Evolutionary conservation across 2,329 filamentous ascomycete species (phyloP).

Genomic region (Didymella glomerata): DNA sequence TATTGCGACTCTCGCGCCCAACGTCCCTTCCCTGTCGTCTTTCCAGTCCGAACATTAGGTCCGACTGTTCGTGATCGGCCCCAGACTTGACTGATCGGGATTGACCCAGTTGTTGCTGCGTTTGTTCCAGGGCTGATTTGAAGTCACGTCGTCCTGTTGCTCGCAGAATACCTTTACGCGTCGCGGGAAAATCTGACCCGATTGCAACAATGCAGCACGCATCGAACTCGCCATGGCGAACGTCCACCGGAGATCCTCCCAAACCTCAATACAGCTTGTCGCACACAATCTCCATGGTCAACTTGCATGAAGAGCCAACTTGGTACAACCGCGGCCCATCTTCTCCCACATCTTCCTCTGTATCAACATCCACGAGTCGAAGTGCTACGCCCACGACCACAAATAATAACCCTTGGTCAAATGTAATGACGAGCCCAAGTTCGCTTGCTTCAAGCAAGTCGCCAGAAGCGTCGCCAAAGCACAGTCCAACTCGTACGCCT

Average conservation of each 20-base stretch:
- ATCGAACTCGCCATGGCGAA: conserved; percentile 49
- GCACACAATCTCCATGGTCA: conserved; percentile 52
- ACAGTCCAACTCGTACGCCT: conserved; percentile 49
- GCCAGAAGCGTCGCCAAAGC: conserved; percentile 44
- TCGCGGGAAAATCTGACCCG: neutral
- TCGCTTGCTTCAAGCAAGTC: conserved; percentile 44
- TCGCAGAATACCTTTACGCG: conserved; percentile 1
- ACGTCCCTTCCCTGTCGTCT: conserved; percentile 36
- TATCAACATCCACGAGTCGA: conserved; percentile 50
- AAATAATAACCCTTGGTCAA: conserved; percentile 52
- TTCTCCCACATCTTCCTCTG: conserved; percentile 52
- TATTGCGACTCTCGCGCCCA: conserved; percentile 42
- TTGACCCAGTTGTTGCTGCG: conserved; percentile 28
- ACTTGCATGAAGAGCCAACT: conserved; percentile 50
- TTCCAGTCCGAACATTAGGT: conserved; percentile 36
- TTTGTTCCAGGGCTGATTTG: conserved; percentile 17
- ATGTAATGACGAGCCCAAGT: conserved; percentile 44
- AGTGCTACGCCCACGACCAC: conserved; percentile 49
- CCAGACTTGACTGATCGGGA: conserved; percentile 34
- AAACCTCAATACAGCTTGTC: conserved; percentile 49
- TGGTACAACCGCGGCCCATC: conserved; percentile 49
- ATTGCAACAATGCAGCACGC: conserved; percentile 48
- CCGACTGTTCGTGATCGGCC: conserved; percentile 35
- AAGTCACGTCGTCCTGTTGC: conserved; percentile 28
- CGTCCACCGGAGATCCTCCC: conserved; percentile 40